Percentiles rank a stretch among this genome's conserved stretches.
Evolutionary conservation across 805 yeast species (phyloP).

Genomic region (Candida schatavii): DNA sequence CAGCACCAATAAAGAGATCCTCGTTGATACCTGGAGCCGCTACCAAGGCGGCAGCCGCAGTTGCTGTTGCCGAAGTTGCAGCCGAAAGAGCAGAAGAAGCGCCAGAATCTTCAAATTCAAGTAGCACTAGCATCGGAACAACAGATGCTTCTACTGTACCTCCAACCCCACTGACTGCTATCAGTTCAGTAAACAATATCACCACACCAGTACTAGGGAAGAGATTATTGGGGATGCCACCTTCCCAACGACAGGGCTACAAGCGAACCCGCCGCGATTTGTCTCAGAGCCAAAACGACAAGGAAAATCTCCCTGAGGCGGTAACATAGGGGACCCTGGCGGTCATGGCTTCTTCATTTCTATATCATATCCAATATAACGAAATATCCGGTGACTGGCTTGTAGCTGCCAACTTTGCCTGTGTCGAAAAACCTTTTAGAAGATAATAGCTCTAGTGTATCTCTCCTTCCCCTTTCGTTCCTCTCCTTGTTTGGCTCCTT

Average conservation of each 20-base stretch:
- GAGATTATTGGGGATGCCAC: slow-evolving; percentile 35
- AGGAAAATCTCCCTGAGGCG: slow-evolving; percentile 5
- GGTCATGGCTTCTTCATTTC: no score
- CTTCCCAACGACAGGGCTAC: slow-evolving; percentile 23
- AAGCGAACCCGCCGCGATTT: slow-evolving; percentile 23
- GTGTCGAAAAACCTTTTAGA: no score
- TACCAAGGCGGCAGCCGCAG: background rate
- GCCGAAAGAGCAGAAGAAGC: background rate
- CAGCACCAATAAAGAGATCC: slow-evolving; percentile 52
- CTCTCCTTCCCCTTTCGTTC: no score
- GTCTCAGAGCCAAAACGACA: slow-evolving; percentile 2
- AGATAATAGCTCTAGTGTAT: no score
- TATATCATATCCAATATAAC: no score
- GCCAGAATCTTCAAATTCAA: background rate
- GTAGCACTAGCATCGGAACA: background rate
- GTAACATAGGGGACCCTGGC: no score
- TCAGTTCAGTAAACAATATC: slow-evolving; percentile 2
- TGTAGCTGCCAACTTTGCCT: no score
- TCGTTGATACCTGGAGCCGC: slow-evolving; percentile 1
- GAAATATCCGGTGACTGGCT: no score
- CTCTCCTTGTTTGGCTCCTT: no score
- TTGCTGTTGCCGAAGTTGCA: background rate
- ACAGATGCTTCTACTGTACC: background rate
- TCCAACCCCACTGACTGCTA: slow-evolving; percentile 7
- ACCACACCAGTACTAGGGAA: slow-evolving; percentile 17